Base-by-base conservation (phyloP, 2,329 filamentous ascomycete species). In the Colletotrichum sp. region DNA sequence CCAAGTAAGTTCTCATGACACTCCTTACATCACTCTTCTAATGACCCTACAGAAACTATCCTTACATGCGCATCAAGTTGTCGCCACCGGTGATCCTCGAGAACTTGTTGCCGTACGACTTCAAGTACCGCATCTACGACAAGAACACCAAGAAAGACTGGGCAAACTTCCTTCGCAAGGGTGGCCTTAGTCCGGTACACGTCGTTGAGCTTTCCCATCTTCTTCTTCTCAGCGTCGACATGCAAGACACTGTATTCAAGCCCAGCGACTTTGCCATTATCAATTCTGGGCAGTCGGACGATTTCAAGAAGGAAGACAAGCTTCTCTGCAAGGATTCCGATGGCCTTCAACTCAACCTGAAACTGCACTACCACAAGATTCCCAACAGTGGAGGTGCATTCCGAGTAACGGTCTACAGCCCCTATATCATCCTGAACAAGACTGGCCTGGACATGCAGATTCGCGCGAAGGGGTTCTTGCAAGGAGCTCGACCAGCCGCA, bases 111-210 rank as follows among this genome's bases (percentile, higher is more conserved):
- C 97, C 97, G 0, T 99, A 97, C 82, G 97, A 99, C 85, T 99
- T 99, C 92, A 99, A 99, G 85, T 99, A 99, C 84, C 93, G 96
- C 71, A 99, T 99, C 71, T 99, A 99, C 82, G 97, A 99, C 87
- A 98, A 98, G 87, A 98, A 98, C 84, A 98, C 96, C 0, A 98
- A 96, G 88, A 98, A 98, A 83, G 97, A 99, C 83, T 99, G 97
- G 97, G 98, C 95, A 6, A 99, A 99, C 84, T 99, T 99, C 86
- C 87, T 99, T 63, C 93, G 97, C 73, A 99, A 98, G 85, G 97
- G 98, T 30, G 98, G 98, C 16, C 94, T 99, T 72, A 99, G 97
- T 83, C 98, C 98, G 1, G 96, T 99, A 0, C 97, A 99, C 83
- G 96, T 99, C 12, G 96, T 99, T 21, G 96, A 99, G 85, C 89